Conservation (phyloP, 2,329 filamentous ascomycete species). For the Zasmidium citrigriseum region DNA sequence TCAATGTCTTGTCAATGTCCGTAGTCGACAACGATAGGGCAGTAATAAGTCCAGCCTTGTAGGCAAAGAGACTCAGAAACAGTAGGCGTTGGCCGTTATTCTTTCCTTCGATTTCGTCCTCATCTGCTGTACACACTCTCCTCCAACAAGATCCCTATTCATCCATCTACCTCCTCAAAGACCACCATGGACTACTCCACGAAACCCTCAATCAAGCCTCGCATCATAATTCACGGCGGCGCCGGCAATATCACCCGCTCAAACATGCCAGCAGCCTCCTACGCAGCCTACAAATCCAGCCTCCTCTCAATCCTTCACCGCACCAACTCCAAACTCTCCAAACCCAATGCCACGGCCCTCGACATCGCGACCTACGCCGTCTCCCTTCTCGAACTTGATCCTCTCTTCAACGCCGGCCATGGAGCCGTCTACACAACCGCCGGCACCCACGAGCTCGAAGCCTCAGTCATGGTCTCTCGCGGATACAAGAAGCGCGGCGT, state of each 20-base stretch:
- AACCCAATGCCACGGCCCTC: conserved; percentile 59
- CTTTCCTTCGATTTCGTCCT: neutral
- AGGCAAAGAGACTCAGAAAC: too few species aligned
- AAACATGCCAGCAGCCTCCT: conserved; percentile 39
- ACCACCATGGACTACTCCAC: conserved; percentile 7
- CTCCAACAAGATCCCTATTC: too few species aligned
- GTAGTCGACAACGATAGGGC: too few species aligned
- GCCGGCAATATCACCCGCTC: conserved; percentile 48
- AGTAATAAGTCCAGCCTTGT: too few species aligned
- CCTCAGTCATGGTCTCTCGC: conserved; percentile 79
- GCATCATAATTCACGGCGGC: conserved; percentile 52
- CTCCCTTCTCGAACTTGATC: conserved; percentile 72
- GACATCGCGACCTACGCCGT: conserved; percentile 77
- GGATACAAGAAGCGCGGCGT: conserved; percentile 74
- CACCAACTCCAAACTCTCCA: conserved; percentile 31
- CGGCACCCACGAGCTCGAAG: conserved; percentile 83
- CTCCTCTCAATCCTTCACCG: conserved; percentile 39
- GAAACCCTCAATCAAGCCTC: conserved; percentile 36
- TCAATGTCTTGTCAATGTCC: too few species aligned
- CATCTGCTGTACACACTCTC: too few species aligned
- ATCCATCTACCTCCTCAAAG: neutral
- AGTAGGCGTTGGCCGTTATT: too few species aligned
- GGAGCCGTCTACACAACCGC: conserved; percentile 85
- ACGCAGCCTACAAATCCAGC: conserved; percentile 40
- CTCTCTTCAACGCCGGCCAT: conserved; percentile 80